Conservation (phyloP, 495 filamentous ascomycete species). For the Hyaloscypha bicolor region DNA sequence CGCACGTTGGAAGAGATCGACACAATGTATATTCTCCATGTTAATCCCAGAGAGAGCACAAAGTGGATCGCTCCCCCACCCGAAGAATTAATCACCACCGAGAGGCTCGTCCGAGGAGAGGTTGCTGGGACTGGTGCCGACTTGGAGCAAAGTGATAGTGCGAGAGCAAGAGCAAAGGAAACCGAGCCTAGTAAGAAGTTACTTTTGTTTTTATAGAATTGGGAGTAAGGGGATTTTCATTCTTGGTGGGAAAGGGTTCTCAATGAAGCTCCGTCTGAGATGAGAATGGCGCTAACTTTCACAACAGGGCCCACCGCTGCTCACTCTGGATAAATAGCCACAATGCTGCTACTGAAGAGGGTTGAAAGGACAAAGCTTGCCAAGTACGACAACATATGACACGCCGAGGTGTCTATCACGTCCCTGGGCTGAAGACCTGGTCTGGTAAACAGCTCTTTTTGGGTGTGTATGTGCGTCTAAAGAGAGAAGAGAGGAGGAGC, state of each 20-base stretch:
- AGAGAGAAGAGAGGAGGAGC: too few relatives aligned
- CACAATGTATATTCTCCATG: slow-evolving; percentile 77
- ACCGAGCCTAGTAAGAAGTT: slow-evolving; percentile 6
- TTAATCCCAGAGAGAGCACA: slow-evolving; percentile 67
- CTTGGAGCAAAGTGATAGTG: slow-evolving; percentile 14
- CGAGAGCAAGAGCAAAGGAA: slow-evolving; percentile 8
- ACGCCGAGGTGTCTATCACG: too few relatives aligned
- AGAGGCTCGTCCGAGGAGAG: slow-evolving; percentile 15
- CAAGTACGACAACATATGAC: neutral
- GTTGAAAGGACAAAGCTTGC: neutral
- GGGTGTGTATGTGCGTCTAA: too few relatives aligned
- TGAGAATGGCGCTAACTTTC: neutral
- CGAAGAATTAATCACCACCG: slow-evolving; percentile 23
- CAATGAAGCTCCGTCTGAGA: neutral
- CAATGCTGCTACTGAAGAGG: neutral
- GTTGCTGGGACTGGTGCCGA: slow-evolving; percentile 13
- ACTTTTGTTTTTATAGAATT: neutral
- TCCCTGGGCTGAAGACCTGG: too few relatives aligned
- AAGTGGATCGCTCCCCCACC: slow-evolving; percentile 53
- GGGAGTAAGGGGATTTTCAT: neutral
- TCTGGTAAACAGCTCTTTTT: too few relatives aligned
- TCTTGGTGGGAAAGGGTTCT: neutral
- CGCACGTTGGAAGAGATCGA: slow-evolving; percentile 71
- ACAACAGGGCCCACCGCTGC: neutral
- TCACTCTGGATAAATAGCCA: slow-evolving; percentile 11